Conservation (phyloP, 2,329 filamentous ascomycete genomes). For the Xylariaceae sp. region DNA sequence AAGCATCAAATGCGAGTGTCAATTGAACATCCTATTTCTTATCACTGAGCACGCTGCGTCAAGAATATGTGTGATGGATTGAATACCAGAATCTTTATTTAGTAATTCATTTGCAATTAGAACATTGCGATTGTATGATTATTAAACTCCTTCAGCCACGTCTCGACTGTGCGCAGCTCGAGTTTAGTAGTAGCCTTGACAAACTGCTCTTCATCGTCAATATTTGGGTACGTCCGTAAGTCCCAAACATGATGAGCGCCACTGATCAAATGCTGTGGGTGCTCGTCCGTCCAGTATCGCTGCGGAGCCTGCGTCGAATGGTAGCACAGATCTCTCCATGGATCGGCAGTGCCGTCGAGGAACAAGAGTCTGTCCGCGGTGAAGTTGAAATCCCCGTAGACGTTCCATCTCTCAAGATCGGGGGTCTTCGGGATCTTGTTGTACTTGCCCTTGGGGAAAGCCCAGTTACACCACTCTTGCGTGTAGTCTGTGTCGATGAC, state of each 20-base stretch:
- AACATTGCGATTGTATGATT: not conserved
- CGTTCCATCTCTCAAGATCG: constrained; percentile 40
- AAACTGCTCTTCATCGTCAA: constrained; percentile 14
- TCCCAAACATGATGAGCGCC: constrained; percentile 51
- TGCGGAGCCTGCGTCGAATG: constrained; percentile 43
- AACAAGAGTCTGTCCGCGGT: constrained; percentile 46
- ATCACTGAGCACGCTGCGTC: too few relatives aligned
- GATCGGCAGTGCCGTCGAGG: constrained; percentile 50
- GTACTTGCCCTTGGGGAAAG: constrained; percentile 42
- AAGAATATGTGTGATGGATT: too few relatives aligned
- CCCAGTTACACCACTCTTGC: constrained; percentile 54
- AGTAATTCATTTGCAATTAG: too few relatives aligned
- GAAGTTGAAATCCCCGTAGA: constrained; percentile 47
- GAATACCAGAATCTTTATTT: too few relatives aligned
- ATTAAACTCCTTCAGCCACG: constrained; percentile 37
- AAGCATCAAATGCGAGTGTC: too few relatives aligned
- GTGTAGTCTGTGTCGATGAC: constrained; percentile 48
- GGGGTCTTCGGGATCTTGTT: constrained; percentile 44
- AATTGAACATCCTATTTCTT: too few relatives aligned
- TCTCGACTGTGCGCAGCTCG: constrained; percentile 41
- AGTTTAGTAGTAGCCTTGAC: constrained; percentile 12
- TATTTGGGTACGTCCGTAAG: constrained; percentile 31
- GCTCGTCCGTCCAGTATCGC: constrained; percentile 36
- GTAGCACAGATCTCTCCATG: constrained; percentile 52
- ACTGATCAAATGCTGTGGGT: constrained; percentile 48